Evolutionary conservation across 225 moss, liverwort and hornwort species (phyloP), one percentile per base, ranked within the genome.

Genomic region (Physcomitrellopsis africana): DNA sequence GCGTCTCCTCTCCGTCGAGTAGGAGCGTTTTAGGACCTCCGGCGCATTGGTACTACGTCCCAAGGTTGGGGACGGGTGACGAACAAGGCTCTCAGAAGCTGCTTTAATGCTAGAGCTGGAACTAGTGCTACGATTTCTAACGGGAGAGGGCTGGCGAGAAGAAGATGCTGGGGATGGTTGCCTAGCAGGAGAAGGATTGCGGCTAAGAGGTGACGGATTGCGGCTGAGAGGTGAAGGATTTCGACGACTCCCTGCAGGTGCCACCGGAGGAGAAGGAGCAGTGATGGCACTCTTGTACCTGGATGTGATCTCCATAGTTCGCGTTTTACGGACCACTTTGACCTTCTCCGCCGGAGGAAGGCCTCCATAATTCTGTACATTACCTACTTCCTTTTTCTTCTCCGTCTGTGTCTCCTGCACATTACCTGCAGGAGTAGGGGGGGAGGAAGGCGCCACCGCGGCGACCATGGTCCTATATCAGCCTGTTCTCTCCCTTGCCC

Each of bases 271-370:
- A 8, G 89, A 24, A 9, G 32, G 32, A 37, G 84, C 72, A 6
- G 86, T 67, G 13, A 82, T 73, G 8, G 82, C 78, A 20, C 78
- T 83, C 81, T 99, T 99, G 41, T 99, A 99, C 72, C 95, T 93
- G 29, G 99, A 99, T 2, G 95, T 99, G 79, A 99, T 93, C 87
- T 99, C 99, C 78, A 95, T 93, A 46, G 92, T 93, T 80, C 90
- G 89, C 46, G 87, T 77, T 80, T 89, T 99, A 16, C 99, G 93
- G 63, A 89, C 78, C 51, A 61, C 85, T 53, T 91, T 95, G 76
- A 90, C 88, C 85, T 92, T 95, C 87, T 93, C 93, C 23, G 90
- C 80, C 6, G 87, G 84, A 60, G 88, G 85, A 18, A 88, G 47
- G 24, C 85, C 88, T 80, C 87, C 87, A 26, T 82, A 93, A 80